Percentiles rank a stretch among this genome's conserved stretches.
Evolutionary conservation across 495 filamentous ascomycete species (phyloP).

Genomic region (Penicillium maclennaniae): DNA sequence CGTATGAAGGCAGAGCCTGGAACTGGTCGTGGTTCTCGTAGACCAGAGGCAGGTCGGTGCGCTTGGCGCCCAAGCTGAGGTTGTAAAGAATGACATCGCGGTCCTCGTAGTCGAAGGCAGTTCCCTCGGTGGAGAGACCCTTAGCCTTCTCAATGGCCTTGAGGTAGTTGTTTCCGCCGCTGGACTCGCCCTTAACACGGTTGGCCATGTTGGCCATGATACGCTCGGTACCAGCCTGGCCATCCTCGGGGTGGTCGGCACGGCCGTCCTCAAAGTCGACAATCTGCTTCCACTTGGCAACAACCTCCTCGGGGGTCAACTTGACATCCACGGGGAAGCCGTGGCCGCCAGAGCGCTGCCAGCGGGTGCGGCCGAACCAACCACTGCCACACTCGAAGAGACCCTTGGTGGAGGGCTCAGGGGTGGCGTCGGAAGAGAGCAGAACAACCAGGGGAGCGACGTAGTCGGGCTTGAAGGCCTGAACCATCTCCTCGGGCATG

Average conservation of each 20-base stretch:
- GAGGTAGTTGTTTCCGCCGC: slow-evolving; percentile 48
- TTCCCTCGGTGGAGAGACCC: slow-evolving; percentile 64
- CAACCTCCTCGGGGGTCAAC: slow-evolving; percentile 82
- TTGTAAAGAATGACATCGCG: slow-evolving; percentile 93
- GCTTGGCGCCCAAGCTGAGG: slow-evolving; percentile 90
- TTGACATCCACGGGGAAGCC: slow-evolving; percentile 88
- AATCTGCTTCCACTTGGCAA: slow-evolving; percentile 73
- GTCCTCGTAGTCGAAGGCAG: slow-evolving; percentile 77
- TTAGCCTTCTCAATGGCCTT: slow-evolving; percentile 75
- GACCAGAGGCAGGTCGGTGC: slow-evolving; percentile 80
- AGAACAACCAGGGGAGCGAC: slow-evolving; percentile 89
- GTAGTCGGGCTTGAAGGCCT: slow-evolving; percentile 99
- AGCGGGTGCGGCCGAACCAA: slow-evolving; percentile 87
- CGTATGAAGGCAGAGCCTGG: slow-evolving; percentile 89
- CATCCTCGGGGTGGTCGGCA: slow-evolving; percentile 81
- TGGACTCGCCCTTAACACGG: slow-evolving; percentile 42
- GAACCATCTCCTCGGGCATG: slow-evolving; percentile 95
- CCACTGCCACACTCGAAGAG: slow-evolving; percentile 97
- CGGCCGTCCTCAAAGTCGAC: slow-evolving; percentile 85
- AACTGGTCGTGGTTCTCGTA: slow-evolving; percentile 89
- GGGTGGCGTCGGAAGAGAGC: slow-evolving; percentile 83
- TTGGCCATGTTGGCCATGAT: slow-evolving; percentile 94
- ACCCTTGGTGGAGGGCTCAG: slow-evolving; percentile 76
- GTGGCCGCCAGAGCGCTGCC: slow-evolving; percentile 89
- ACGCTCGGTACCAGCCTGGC: slow-evolving; percentile 70